phyloP scores from a whole-genome alignment of 2,329 filamentous ascomycete species.

The Phyllosticta capitalensis region DNA sequence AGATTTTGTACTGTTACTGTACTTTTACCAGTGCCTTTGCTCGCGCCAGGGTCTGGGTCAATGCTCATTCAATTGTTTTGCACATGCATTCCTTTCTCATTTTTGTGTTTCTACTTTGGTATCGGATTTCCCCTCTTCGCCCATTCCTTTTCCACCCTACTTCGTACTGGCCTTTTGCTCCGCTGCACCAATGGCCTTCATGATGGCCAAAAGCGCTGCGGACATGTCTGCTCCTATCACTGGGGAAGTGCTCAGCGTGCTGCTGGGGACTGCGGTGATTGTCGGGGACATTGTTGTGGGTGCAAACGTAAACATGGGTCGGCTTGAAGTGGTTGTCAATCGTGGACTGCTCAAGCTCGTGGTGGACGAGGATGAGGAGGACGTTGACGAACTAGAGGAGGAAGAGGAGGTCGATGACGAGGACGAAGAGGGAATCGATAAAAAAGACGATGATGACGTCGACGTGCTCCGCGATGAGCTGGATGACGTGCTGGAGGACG shows the following conservation, averaged over 20 bases:
- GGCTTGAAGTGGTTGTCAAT: neutral
- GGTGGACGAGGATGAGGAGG: neutral
- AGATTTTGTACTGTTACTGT: neutral
- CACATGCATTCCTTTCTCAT: neutral
- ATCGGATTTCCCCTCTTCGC: neutral
- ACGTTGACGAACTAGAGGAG: neutral
- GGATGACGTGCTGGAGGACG: neutral
- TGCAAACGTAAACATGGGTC: neutral
- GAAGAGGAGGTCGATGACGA: neutral
- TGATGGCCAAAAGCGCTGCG: neutral
- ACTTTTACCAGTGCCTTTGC: neutral
- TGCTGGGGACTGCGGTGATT: neutral
- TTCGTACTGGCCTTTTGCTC: neutral
- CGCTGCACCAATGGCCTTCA: neutral
- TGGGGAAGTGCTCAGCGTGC: neutral
- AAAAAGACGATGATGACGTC: neutral
- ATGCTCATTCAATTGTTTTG: neutral
- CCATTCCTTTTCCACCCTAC: neutral
- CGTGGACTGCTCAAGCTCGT: neutral
- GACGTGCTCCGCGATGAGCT: neutral
- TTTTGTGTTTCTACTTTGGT: neutral
- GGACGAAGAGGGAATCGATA: neutral
- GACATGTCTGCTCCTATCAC: neutral
- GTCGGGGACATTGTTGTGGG: neutral
- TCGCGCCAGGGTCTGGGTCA: neutral